phyloP scores from a whole-genome alignment of 108 stramenopile genomes.

The Craspedostauros australis region DNA sequence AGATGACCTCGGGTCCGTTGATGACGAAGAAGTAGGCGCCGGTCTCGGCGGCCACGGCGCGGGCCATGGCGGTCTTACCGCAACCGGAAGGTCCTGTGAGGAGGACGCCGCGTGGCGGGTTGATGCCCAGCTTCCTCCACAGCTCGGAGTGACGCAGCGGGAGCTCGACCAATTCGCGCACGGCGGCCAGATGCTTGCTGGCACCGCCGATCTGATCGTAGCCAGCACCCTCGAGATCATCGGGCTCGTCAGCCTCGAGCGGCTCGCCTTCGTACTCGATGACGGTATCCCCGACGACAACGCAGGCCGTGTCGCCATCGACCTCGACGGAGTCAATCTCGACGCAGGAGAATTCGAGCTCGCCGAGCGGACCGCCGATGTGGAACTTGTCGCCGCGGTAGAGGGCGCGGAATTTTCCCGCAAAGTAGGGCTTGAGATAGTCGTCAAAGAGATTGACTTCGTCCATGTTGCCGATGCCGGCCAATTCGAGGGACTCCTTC shows the following conservation, averaged over 20 bases:
- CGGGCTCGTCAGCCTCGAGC: conserved; percentile 63
- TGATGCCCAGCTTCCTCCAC: conserved; percentile 91
- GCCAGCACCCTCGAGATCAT: conserved; percentile 91
- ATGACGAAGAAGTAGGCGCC: conserved; percentile 95
- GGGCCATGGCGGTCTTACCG: conserved; percentile 95
- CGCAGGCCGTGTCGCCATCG: conserved; percentile 74
- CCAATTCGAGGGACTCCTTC: conserved; percentile 50
- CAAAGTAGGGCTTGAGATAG: conserved; percentile 86
- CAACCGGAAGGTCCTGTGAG: conserved; percentile 96
- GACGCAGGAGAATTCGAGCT: conserved; percentile 74
- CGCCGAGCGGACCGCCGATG: conserved; percentile 64
- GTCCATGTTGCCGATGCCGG: conserved; percentile 36
- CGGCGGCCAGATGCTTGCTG: conserved; percentile 91
- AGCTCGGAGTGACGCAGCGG: conserved; percentile 96
- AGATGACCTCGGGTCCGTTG: conserved; percentile 98
- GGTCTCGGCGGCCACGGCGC: conserved; percentile 94
- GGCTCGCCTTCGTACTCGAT: conserved; percentile 82
- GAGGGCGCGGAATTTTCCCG: conserved; percentile 73
- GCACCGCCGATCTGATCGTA: conserved; percentile 98
- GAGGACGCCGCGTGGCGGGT: conserved; percentile 93
- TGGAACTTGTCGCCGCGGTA: conserved; percentile 69
- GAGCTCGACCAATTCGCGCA: conserved; percentile 95
- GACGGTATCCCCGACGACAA: conserved; percentile 82
- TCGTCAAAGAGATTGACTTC: conserved; percentile 59
- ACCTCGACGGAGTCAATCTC: conserved; percentile 84